Percentiles rank a stretch among this genome's conserved stretches.
Evolutionary conservation across 768 basidiomycete species (phyloP).

Genomic region (Lactifluus piperatus): DNA sequence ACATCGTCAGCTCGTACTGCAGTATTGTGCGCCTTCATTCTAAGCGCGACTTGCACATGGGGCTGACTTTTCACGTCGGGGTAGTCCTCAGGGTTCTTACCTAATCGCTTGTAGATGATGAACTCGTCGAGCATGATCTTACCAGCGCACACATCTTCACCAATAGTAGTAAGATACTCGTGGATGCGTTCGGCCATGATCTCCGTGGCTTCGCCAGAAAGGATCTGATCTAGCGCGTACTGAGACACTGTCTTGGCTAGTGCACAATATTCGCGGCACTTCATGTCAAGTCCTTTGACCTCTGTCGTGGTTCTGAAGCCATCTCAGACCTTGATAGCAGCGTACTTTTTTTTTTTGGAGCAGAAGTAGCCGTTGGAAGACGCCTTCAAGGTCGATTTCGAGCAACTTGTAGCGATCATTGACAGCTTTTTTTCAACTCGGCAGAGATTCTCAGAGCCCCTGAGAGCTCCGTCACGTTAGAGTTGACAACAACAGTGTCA

Average conservation of each 20-base stretch:
- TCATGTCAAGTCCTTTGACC: slow-evolving; percentile 99
- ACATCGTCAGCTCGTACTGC: slow-evolving; percentile 84
- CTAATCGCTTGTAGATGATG: slow-evolving; percentile 94
- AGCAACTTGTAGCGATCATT: slow-evolving; percentile 92
- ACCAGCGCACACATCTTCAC: slow-evolving; percentile 71
- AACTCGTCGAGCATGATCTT: too few relatives aligned
- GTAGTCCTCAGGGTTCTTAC: slow-evolving; percentile 96
- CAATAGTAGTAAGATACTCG: too few relatives aligned
- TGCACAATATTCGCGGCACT: slow-evolving; percentile 88
- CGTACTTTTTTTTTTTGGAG: slow-evolving; percentile 99
- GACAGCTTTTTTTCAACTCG: slow-evolving; percentile 89
- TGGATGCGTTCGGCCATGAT: slow-evolving; percentile 85
- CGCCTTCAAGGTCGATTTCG: too few relatives aligned
- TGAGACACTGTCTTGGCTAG: too few relatives aligned
- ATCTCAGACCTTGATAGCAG: slow-evolving; percentile 91
- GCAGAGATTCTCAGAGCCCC: slow-evolving; percentile 88
- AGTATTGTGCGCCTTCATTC: slow-evolving; percentile 76
- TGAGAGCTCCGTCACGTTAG: slow-evolving; percentile 78
- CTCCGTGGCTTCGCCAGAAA: slow-evolving; percentile 87
- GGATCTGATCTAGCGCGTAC: too few relatives aligned
- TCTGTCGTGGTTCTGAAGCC: slow-evolving; percentile 59
- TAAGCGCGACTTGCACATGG: too few relatives aligned
- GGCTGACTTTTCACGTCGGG: slow-evolving; percentile 93
- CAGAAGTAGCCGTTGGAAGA: too few relatives aligned
- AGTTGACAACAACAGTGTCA: slow-evolving; percentile 97